Conservation (phyloP, 1,284 basidiomycete species). For the Pholiota adiposa region DNA sequence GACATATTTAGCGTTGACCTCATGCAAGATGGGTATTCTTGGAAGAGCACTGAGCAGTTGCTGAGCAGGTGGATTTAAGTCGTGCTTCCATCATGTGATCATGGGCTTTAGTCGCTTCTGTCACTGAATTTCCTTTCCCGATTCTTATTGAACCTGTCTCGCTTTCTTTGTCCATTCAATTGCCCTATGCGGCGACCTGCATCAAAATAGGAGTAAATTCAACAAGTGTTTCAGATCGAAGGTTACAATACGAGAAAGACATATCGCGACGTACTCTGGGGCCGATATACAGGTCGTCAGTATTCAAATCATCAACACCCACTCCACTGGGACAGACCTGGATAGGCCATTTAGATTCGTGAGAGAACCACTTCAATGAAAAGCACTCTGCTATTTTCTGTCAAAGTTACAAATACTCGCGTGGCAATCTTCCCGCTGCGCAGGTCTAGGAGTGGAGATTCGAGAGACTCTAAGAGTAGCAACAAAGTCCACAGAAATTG, state of each 20-base stretch:
- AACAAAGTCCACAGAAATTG: background rate
- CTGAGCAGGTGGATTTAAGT: background rate
- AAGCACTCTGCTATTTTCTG: constrained; percentile 10
- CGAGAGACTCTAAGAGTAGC: background rate
- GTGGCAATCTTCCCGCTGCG: constrained; percentile 11
- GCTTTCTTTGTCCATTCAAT: too few species aligned
- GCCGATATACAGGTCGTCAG: background rate
- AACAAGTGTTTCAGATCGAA: background rate
- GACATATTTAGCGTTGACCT: background rate
- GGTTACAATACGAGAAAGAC: background rate
- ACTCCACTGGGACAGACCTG: background rate
- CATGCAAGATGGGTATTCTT: background rate
- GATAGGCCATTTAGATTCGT: background rate
- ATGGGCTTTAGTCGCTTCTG: too few species aligned
- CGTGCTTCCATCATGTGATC: background rate
- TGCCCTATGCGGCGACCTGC: too few species aligned
- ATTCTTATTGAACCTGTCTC: too few species aligned
- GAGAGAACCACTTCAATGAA: background rate
- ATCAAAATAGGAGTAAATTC: background rate
- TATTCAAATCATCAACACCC: background rate
- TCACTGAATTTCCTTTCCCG: too few species aligned
- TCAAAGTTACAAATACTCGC: constrained; percentile 3
- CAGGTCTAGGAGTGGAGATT: too few species aligned
- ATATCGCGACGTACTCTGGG: background rate
- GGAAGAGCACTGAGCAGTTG: background rate